These are phyloP conservation scores for Ceratobasidium sp. DNA, from an alignment of 1,284 basidiomycete species.

Conservation along the genomic window DNA sequence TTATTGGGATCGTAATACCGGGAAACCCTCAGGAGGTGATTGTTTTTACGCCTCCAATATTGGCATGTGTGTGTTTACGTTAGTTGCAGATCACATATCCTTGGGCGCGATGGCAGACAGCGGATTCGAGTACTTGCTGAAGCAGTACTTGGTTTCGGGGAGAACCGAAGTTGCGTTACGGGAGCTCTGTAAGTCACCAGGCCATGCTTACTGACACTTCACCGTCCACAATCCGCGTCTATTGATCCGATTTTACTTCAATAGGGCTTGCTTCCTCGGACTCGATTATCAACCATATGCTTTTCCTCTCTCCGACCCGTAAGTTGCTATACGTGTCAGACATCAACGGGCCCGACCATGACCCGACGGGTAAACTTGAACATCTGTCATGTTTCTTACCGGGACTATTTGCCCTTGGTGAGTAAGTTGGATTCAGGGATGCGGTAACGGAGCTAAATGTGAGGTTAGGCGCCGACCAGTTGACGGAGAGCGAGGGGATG, in stretches of 20 bases:
- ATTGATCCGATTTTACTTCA: background rate
- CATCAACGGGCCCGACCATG: constrained; percentile 56
- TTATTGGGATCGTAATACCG: constrained; percentile 51
- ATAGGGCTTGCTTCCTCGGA: constrained; percentile 39
- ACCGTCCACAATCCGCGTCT: background rate
- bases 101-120: constrained; percentile 78
- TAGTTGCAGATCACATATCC: constrained; percentile 64
- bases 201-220: background rate
- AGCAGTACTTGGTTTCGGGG: constrained; percentile 76
- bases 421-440: constrained; percentile 54
- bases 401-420: constrained; percentile 81
- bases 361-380: constrained; percentile 71
- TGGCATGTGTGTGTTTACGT: background rate
- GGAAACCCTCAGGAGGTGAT: constrained; percentile 48
- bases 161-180: constrained; percentile 70
- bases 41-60: constrained; percentile 39
- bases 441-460: background rate
- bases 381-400: constrained; percentile 85
- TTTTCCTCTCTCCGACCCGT: constrained; percentile 76
- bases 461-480: constrained; percentile 23
- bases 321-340: constrained; percentile 80
- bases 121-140: constrained; percentile 79
- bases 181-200: constrained; percentile 70
- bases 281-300: constrained; percentile 61
- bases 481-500: constrained; percentile 42